Conservation (phyloP, 805 yeast genomes). For the Candida sithepensis region DNA sequence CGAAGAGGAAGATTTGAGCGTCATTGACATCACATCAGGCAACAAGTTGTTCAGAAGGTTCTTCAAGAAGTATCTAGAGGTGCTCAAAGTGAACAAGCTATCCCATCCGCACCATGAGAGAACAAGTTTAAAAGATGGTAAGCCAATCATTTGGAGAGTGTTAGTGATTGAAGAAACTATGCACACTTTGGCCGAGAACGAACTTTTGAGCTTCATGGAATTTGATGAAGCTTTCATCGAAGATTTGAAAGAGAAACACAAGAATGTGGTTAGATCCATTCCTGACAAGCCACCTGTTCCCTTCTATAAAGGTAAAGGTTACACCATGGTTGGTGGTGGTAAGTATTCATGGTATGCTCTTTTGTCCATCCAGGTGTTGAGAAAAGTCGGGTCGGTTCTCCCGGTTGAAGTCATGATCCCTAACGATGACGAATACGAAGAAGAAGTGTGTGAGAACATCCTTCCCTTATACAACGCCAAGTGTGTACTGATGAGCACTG, state of each 20-base stretch:
- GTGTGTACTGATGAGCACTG: slow-evolving; percentile 35
- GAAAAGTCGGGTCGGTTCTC: slow-evolving; percentile 36
- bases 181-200: slow-evolving; percentile 2
- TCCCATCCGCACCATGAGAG: slow-evolving; percentile 19
- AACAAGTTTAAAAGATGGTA: slow-evolving; percentile 13
- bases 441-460: slow-evolving; percentile 33
- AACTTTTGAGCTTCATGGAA: slow-evolving; percentile 2
- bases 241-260: slow-evolving; percentile 41
- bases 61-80: slow-evolving; percentile 10
- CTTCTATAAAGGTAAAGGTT: slow-evolving; percentile 19
- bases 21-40: slow-evolving; percentile 5
- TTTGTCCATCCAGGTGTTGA: slow-evolving; percentile 33
- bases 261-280: slow-evolving; percentile 37
- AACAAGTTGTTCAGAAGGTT: slow-evolving; percentile 7
- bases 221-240: slow-evolving; percentile 34
- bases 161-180: slow-evolving; percentile 14
- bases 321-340: slow-evolving; percentile 39
- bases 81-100: slow-evolving; percentile 8
- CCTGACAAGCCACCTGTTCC: slow-evolving; percentile 36
- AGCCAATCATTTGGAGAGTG: slow-evolving; percentile 23
- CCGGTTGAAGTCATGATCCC: slow-evolving; percentile 40
- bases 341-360: slow-evolving; percentile 33
- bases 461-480: slow-evolving; percentile 36
- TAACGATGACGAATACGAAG: slow-evolving; percentile 31
- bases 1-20: slow-evolving; percentile 1